Evolutionary conservation across 2,329 filamentous ascomycete genomes (phyloP).

Genomic region (Alternaria alternata): DNA sequence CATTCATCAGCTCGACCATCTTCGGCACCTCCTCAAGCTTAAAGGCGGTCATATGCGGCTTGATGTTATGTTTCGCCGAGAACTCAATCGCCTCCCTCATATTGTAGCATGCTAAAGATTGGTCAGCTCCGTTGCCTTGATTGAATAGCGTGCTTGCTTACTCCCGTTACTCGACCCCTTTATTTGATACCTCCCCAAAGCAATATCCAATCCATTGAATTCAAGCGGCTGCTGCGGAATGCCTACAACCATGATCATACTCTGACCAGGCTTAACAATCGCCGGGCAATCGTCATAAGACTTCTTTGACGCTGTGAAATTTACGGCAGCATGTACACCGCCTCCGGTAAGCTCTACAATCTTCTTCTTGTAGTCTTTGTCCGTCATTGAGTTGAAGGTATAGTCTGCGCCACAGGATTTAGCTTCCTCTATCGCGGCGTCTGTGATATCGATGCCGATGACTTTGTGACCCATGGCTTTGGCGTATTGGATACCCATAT

Average conservation of each 20-base stretch:
- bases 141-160: conserved; percentile 21
- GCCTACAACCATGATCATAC: conserved; percentile 47
- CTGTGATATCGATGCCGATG: conserved; percentile 42
- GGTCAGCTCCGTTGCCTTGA: conserved; percentile 45
- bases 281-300: conserved; percentile 45
- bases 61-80: conserved; percentile 44
- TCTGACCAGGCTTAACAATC: conserved; percentile 40
- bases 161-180: conserved; percentile 47
- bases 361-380: conserved; percentile 41
- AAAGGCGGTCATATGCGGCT: conserved; percentile 39
- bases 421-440: conserved; percentile 40
- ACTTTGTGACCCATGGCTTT: conserved; percentile 46
- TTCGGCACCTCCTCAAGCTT: conserved; percentile 45
- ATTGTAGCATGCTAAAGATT: conserved; percentile 50
- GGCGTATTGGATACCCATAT: conserved; percentile 44
- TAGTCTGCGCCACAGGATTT: conserved; percentile 43
- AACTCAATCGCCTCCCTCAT: conserved; percentile 47
- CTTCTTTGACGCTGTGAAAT: conserved; percentile 44
- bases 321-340: conserved; percentile 42
- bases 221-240: conserved; percentile 43
- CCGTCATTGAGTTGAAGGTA: conserved; percentile 41
- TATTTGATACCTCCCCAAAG: conserved; percentile 35
- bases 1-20: conserved; percentile 48
- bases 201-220: conserved; percentile 46
- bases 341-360: conserved; percentile 39